A percentile compares a stretch with the other conserved stretches of the same genome.
phyloP scores from a whole-genome alignment of 257 asterid species.

The Linaria vulgaris region DNA sequence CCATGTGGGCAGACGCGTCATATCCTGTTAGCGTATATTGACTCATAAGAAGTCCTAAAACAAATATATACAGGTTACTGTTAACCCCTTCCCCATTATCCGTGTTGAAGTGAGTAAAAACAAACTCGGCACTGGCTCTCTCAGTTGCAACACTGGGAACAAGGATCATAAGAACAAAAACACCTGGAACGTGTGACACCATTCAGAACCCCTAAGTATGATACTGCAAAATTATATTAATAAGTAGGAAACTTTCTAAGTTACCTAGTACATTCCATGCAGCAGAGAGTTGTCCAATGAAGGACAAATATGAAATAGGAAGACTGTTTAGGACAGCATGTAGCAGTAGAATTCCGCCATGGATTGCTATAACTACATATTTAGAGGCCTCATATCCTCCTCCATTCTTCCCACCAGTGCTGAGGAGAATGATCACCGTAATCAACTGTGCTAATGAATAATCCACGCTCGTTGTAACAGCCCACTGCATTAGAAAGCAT shows the following conservation, averaged over 20 bases:
- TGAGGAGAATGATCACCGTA: slow-evolving; percentile 83
- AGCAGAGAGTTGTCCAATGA: slow-evolving; percentile 85
- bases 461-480: slow-evolving; percentile 85
- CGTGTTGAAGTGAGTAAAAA: slow-evolving; percentile 78
- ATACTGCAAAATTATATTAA: neutral
- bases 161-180: slow-evolving; percentile 85
- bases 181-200: slow-evolving; percentile 50
- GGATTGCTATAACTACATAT: slow-evolving; percentile 72
- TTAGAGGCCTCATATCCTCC: slow-evolving; percentile 90
- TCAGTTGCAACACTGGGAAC: slow-evolving; percentile 81
- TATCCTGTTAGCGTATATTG: slow-evolving; percentile 87
- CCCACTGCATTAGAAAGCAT: slow-evolving; percentile 76
- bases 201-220: slow-evolving; percentile 10
- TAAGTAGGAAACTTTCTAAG: neutral
- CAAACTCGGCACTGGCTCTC: slow-evolving; percentile 71
- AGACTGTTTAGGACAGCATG: slow-evolving; percentile 86
- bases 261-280: slow-evolving; percentile 94
- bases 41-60: slow-evolving; percentile 93
- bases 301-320: slow-evolving; percentile 76
- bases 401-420: slow-evolving; percentile 86
- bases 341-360: slow-evolving; percentile 65
- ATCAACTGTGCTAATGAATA: slow-evolving; percentile 91
- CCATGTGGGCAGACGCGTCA: slow-evolving; percentile 99
- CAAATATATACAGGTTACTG: slow-evolving; percentile 68
- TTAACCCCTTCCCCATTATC: slow-evolving; percentile 71